phyloP scores from a whole-genome alignment of 176 grass and related monocot genomes.

The Ensete ventricosum region DNA sequence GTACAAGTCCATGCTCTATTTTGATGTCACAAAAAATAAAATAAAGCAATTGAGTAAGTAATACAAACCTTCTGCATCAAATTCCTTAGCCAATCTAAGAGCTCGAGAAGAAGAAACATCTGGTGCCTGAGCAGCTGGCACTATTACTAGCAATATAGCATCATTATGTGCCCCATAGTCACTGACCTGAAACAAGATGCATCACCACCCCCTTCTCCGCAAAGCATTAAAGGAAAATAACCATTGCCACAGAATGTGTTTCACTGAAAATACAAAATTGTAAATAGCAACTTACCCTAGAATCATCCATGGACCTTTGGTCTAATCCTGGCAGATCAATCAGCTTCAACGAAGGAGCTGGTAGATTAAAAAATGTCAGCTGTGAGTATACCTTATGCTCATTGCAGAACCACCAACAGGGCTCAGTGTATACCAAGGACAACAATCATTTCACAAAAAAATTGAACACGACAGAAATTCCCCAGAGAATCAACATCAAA shows the following conservation, averaged over 20 bases:
- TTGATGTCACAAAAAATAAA: not conserved
- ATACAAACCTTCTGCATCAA: conserved; percentile 58
- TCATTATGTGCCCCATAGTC: conserved; percentile 61
- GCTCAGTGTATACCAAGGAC: not conserved
- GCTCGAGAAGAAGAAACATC: conserved; percentile 67
- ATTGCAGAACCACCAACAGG: not conserved
- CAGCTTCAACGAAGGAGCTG: conserved; percentile 67
- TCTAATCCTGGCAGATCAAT: conserved; percentile 78
- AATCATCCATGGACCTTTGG: conserved; percentile 65
- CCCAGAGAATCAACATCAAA: not conserved
- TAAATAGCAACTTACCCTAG: conserved; percentile 31
- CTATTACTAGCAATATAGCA: conserved; percentile 58
- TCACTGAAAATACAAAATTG: not conserved
- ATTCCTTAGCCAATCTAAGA: conserved; percentile 65
- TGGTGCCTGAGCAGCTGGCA: conserved; percentile 73
- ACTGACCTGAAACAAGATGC: conserved; percentile 34
- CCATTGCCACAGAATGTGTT: not conserved
- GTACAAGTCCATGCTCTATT: not conserved
- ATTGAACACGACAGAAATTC: not conserved
- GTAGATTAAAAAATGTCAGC: conserved; percentile 19
- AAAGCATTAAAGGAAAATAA: conserved; percentile 4
- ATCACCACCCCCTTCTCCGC: conserved; percentile 4
- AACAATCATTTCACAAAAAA: not conserved
- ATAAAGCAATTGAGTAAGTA: not conserved
- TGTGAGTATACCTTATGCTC: conserved; percentile 13